Evolutionary conservation across 805 yeast species (phyloP).

Genomic region (Blastobotrys mokoenaii): DNA sequence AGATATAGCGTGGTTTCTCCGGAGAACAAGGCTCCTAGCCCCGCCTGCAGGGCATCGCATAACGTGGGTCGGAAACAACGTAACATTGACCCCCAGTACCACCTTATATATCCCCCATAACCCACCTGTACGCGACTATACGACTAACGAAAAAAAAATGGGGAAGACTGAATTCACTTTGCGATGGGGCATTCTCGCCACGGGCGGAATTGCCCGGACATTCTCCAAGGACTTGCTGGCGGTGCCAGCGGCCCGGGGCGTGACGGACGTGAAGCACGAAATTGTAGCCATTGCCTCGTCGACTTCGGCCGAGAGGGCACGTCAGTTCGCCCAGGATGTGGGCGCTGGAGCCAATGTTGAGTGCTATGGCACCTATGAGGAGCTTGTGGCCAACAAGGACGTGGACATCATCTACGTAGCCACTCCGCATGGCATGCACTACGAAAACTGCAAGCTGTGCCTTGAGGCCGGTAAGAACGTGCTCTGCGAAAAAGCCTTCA

Average conservation of each 20-base stretch:
- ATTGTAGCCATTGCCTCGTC: conserved; percentile 25
- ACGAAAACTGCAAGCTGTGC: conserved; percentile 37
- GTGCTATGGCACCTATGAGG: conserved; percentile 32
- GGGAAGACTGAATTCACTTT: conserved; percentile 16
- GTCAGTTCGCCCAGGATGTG: conserved; percentile 14
- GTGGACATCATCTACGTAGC: conserved; percentile 48
- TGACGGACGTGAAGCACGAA: conserved; percentile 21
- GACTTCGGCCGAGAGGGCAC: conserved; percentile 18
- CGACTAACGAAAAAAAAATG: background rate
- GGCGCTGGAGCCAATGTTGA: conserved; percentile 12
- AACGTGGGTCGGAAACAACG: background rate
- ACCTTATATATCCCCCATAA: too few relatives aligned
- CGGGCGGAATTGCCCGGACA: conserved; percentile 24
- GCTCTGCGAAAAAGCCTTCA: conserved; percentile 48
- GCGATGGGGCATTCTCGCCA: conserved; percentile 23
- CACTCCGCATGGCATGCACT: conserved; percentile 46
- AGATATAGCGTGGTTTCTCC: background rate
- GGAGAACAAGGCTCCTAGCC: background rate
- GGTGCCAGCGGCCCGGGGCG: conserved; percentile 18
- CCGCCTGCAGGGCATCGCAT: background rate
- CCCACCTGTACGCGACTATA: too few relatives aligned
- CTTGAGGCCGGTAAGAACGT: conserved; percentile 41
- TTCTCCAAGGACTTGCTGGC: conserved; percentile 21
- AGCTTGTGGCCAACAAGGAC: conserved; percentile 35
- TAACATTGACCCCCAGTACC: too few relatives aligned